Evolutionary conservation across 2,329 filamentous ascomycete genomes (phyloP).

Genomic region (Stemphylium lycopersici): DNA sequence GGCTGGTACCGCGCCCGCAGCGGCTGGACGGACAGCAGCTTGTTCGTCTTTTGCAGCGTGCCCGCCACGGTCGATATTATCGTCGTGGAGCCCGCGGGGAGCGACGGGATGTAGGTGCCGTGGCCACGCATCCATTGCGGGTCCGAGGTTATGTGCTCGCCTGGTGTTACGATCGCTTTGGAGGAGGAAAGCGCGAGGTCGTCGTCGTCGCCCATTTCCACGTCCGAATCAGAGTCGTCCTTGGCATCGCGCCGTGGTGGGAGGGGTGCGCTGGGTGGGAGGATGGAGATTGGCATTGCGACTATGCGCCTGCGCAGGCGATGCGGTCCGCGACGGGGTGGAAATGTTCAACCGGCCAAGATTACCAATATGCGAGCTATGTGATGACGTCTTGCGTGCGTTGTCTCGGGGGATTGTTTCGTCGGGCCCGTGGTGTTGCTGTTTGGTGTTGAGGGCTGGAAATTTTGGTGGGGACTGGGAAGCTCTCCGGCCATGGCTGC

Average conservation of each 20-base stretch:
- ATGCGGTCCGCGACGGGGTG: not conserved
- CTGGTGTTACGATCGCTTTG: slow-evolving; percentile 78
- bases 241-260: slow-evolving; percentile 40
- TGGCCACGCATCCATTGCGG: slow-evolving; percentile 99
- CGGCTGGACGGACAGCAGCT: slow-evolving; percentile 88
- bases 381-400: not conserved
- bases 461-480: slow-evolving; percentile 40
- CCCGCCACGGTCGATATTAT: slow-evolving; percentile 93
- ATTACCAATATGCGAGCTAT: not conserved
- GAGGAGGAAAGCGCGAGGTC: slow-evolving; percentile 31
- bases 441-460: slow-evolving; percentile 20
- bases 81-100: slow-evolving; percentile 56
- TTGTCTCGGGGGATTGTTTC: not conserved
- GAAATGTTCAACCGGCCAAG: not conserved
- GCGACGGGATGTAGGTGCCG: slow-evolving; percentile 77
- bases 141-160: slow-evolving; percentile 85
- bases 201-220: slow-evolving; percentile 56
- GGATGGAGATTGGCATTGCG: slow-evolving; percentile 65
- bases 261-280: slow-evolving; percentile 55
- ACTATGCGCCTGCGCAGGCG: not conserved
- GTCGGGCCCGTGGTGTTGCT: not conserved
- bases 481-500: slow-evolving; percentile 18
- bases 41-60: slow-evolving; percentile 91
- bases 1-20: slow-evolving; percentile 92
- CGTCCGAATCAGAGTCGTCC: slow-evolving; percentile 57